Evolutionary conservation across 192 early-diverging fungal genomes (phyloP).

Genomic region (Linnemannia hyalina): DNA sequence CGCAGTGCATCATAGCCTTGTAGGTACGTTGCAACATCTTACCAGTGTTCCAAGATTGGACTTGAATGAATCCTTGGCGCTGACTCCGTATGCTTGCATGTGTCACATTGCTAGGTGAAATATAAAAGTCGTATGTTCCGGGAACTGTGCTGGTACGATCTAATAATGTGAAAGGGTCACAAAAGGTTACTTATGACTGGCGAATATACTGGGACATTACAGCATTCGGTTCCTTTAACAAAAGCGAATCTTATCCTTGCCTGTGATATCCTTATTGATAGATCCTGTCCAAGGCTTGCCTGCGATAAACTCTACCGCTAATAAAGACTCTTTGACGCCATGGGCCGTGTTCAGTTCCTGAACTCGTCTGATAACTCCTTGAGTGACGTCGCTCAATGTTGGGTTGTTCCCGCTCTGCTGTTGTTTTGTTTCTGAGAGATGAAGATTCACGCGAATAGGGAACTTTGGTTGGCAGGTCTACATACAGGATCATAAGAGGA

Average conservation of each 20-base stretch:
- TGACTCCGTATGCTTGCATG: slow-evolving; percentile 43
- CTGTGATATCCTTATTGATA: slow-evolving; percentile 19
- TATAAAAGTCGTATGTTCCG: slow-evolving; percentile 59
- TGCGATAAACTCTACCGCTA: neutral
- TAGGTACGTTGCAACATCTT: neutral
- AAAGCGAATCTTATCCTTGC: neutral
- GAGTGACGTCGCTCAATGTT: neutral
- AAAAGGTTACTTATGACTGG: neutral
- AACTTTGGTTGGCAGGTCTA: slow-evolving; percentile 42
- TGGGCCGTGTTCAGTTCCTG: neutral
- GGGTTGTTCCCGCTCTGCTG: neutral
- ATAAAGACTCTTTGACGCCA: neutral
- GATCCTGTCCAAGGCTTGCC: slow-evolving; percentile 24
- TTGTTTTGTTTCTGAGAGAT: slow-evolving; percentile 8
- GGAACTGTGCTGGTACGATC: slow-evolving; percentile 27
- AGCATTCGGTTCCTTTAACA: neutral
- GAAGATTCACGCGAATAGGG: slow-evolving; percentile 34
- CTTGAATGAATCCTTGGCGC: slow-evolving; percentile 53
- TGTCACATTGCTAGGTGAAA: slow-evolving; percentile 22
- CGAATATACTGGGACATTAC: neutral
- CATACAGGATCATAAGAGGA: neutral
- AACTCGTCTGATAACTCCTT: neutral
- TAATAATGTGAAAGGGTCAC: neutral
- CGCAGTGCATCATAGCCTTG: neutral
- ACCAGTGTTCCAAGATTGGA: slow-evolving; percentile 52